Evolutionary conservation across 495 filamentous ascomycete genomes (phyloP).

Genomic region (Durotheca rogersii): DNA sequence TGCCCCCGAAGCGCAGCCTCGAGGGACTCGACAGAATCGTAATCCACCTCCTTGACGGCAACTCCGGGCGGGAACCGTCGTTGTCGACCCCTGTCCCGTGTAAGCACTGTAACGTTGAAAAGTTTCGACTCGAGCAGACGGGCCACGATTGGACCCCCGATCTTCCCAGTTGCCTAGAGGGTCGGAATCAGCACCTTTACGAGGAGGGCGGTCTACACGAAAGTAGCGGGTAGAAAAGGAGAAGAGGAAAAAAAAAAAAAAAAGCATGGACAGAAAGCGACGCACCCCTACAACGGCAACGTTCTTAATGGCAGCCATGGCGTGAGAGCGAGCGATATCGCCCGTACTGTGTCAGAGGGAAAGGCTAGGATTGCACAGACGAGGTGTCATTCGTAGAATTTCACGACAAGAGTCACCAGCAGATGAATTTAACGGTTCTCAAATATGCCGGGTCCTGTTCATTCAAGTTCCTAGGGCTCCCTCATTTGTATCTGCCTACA

Average conservation of each 20-base stretch:
- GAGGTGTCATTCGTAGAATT: not conserved
- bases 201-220: too few relatives aligned
- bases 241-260: not conserved
- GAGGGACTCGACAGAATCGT: slow-evolving; percentile 52
- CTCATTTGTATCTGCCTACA: too few relatives aligned
- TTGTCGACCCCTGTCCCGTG: slow-evolving; percentile 8
- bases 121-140: slow-evolving; percentile 22
- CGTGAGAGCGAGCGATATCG: not conserved
- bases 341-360: slow-evolving; percentile 1
- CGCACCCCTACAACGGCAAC: slow-evolving; percentile 30
- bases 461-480: too few relatives aligned
- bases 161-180: slow-evolving; percentile 32
- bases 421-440: slow-evolving; percentile 21
- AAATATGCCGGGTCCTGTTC: slow-evolving; percentile 6
- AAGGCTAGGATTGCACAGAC: slow-evolving; percentile 18
- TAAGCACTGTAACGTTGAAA: slow-evolving; percentile 27
- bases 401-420: slow-evolving; percentile 1
- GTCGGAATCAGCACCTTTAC: too few relatives aligned
- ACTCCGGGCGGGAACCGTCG: slow-evolving; percentile 40
- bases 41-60: slow-evolving; percentile 52
- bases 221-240: too few relatives aligned
- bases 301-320: slow-evolving; percentile 25
- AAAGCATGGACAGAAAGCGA: slow-evolving; percentile 18
- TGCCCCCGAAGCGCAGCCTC: slow-evolving; percentile 49
- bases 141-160: slow-evolving; percentile 31